These are phyloP conservation scores for Sporothrix sp. DNA, from an alignment of 2,329 filamentous ascomycete genomes.

Conservation along the genomic window DNA sequence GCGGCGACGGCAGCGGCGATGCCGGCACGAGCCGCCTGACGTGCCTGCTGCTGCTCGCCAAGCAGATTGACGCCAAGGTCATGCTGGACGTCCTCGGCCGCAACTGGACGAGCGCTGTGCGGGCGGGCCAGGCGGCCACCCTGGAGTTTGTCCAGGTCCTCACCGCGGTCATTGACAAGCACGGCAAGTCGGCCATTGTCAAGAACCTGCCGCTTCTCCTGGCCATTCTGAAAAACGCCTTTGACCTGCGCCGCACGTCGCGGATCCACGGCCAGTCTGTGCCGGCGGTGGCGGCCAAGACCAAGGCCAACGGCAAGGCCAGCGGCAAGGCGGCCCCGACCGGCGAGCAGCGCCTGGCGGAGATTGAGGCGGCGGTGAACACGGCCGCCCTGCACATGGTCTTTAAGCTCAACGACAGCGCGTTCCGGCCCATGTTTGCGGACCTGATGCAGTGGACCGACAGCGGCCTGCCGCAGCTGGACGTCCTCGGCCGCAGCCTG, in stretches of 20 bases:
- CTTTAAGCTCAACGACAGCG: conserved; percentile 89
- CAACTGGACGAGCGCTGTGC: conserved; percentile 59
- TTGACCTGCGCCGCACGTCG: conserved; percentile 54
- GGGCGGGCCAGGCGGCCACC: conserved; percentile 51
- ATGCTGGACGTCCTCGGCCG: conserved; percentile 62
- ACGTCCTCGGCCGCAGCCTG: conserved; percentile 45
- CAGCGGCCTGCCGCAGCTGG: conserved; percentile 50
- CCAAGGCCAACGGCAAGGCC: not conserved
- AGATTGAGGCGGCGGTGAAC: conserved; percentile 56
- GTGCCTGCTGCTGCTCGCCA: conserved; percentile 65
- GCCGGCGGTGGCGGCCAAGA: not conserved
- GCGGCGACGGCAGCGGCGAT: conserved; percentile 45
- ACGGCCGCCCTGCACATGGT: conserved; percentile 78
- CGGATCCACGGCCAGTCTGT: conserved; percentile 12
- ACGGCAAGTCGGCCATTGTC: conserved; percentile 67
- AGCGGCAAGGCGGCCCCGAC: conserved; percentile 9
- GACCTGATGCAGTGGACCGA: conserved; percentile 75
- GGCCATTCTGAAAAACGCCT: conserved; percentile 46
- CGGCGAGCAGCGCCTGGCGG: conserved; percentile 39
- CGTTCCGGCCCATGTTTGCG: conserved; percentile 85
- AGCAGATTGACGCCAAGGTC: conserved; percentile 66
- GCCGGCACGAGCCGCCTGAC: conserved; percentile 55
- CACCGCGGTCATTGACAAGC: conserved; percentile 61
- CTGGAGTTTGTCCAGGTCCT: conserved; percentile 62
- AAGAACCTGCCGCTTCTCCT: conserved; percentile 66